Percentiles rank a stretch among this genome's conserved stretches.
phyloP scores from a whole-genome alignment of 768 basidiomycete species.

The Boletellus emodensis region DNA sequence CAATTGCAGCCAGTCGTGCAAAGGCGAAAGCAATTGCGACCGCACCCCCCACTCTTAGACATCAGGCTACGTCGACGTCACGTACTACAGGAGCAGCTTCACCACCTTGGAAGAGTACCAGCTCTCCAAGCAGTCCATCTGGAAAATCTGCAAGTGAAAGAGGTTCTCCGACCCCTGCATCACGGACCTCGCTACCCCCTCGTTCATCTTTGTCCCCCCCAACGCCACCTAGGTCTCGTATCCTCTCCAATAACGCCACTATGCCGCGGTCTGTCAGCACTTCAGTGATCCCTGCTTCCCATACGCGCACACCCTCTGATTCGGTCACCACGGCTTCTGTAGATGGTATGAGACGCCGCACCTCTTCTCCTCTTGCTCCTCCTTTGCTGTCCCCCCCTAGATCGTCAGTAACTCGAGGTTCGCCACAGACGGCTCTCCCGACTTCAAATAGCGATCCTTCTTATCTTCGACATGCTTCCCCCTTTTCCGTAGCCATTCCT shows the following conservation, averaged over 20 bases:
- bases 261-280: slow-evolving; percentile 45
- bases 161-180: slow-evolving; percentile 35
- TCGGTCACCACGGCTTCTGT: slow-evolving; percentile 15
- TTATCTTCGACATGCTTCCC: slow-evolving; percentile 15
- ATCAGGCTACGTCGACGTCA: slow-evolving; percentile 74
- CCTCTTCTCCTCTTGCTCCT: slow-evolving; percentile 47
- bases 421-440: slow-evolving; percentile 36
- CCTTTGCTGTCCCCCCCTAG: slow-evolving; percentile 30
- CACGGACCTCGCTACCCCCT: slow-evolving; percentile 47
- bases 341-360: slow-evolving; percentile 37
- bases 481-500: slow-evolving; percentile 28
- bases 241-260: slow-evolving; percentile 35
- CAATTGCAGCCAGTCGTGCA: slow-evolving; percentile 85
- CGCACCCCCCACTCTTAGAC: slow-evolving; percentile 74
- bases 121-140: slow-evolving; percentile 41
- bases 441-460: slow-evolving; percentile 28
- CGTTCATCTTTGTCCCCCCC: slow-evolving; percentile 47
- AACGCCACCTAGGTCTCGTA: slow-evolving; percentile 38
- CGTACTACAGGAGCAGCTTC: slow-evolving; percentile 46
- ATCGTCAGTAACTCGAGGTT: slow-evolving; percentile 36
- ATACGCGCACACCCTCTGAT: slow-evolving; percentile 46
- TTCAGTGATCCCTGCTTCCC: slow-evolving; percentile 29
- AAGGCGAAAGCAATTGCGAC: slow-evolving; percentile 82
- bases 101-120: slow-evolving; percentile 37
- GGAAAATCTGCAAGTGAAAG: slow-evolving; percentile 39